Evolutionary conservation across 257 asterid genomes (phyloP), one percentile per base, ranked within the genome.

Genomic region (Solanum habrochaites): DNA sequence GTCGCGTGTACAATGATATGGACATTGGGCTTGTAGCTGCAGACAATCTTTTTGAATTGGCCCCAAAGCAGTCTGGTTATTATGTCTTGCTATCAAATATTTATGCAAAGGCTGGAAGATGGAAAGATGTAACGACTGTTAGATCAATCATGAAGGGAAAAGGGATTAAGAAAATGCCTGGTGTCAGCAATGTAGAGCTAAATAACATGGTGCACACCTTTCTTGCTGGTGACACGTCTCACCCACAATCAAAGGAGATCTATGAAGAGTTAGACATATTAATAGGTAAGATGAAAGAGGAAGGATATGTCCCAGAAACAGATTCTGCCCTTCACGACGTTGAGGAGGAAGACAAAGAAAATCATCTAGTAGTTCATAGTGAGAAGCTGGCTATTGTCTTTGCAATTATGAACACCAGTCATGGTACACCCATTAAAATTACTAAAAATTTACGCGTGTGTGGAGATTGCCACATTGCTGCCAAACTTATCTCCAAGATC

Each of bases 281-380:
- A 83, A 75, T 97, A 15, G 98, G 94, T 77, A 95, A 95, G 88
- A 94, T 94, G 93, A 94, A 93, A 89, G 96, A 93, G 87, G 90
- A 89, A 2, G 98, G 99, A n/a, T 95, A 94, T 87, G 88, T 94
- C 78, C 98, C 98, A 6, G 95, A 90, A 88, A 95, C 93, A 0
- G 95, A 94, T 31, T 87, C 89, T 37, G 95, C 99, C 10, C 90
- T 97, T 88, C 98, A 95, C 29, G 98, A 95, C 25, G 94, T 95
- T 85, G 99, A 95, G 95, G 98, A 94, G 91, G 99, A 97, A 87
- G 99, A 95, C 81, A 97, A 95, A 56, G 98, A 95, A 85, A 93
- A 95, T 86, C 99, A 94, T 86, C 82, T 97, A 29, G 93, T 87
- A 10, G 95, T 95, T 23, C 99, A 96, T 31, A 95, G 98, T 31